These are phyloP conservation scores for Acer negundo DNA, from an alignment of 345 rosid species.

Conservation along the genomic window DNA sequence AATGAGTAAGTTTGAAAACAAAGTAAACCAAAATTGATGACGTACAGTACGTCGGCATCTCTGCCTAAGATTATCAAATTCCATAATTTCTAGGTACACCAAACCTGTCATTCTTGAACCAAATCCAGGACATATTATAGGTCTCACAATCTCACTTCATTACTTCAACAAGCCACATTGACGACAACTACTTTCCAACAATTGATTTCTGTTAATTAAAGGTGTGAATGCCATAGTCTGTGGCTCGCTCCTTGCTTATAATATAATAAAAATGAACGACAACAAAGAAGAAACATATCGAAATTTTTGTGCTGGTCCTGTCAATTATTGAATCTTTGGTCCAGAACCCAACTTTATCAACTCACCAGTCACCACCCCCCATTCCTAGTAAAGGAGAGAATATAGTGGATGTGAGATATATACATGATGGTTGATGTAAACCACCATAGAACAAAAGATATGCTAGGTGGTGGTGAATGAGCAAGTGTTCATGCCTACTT, in stretches of 20 bases:
- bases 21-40: slow-evolving; percentile 3
- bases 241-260: too few relatives aligned
- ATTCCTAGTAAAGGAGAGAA: slow-evolving; percentile 12
- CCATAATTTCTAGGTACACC: not conserved
- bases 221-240: too few relatives aligned
- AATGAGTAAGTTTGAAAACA: not conserved
- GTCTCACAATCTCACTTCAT: not conserved
- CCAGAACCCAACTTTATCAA: not conserved
- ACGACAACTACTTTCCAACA: not conserved
- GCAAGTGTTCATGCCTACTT: too few relatives aligned
- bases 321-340: slow-evolving; percentile 6
- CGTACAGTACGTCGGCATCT: too few relatives aligned
- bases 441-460: not conserved
- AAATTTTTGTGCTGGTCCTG: not conserved
- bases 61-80: not conserved
- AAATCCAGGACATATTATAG: too few relatives aligned
- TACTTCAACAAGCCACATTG: not conserved
- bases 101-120: too few relatives aligned
- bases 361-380: too few relatives aligned
- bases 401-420: not conserved
- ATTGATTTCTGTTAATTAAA: not conserved
- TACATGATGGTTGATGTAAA: slow-evolving; percentile 18
- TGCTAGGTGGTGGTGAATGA: too few relatives aligned
- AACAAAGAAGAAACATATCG: not conserved
- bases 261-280: not conserved